phyloP scores from a whole-genome alignment of 768 basidiomycete genomes.

The Gloeopeniophorella convolvens region DNA sequence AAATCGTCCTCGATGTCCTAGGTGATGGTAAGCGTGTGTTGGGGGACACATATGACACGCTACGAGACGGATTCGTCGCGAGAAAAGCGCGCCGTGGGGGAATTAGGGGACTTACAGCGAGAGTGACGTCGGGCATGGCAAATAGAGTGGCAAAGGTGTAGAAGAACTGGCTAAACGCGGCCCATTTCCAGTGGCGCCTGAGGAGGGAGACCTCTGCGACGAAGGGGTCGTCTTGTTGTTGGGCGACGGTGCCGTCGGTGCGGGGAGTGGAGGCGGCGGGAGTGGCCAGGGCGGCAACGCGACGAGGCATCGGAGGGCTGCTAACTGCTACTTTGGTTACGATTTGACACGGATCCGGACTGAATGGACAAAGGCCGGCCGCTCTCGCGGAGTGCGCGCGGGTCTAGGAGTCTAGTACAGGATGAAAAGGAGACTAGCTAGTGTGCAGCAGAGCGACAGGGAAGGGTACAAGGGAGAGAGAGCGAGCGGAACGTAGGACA shows the following conservation, averaged over 20 bases:
- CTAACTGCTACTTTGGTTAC: slow-evolving; percentile 19
- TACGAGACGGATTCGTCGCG: not conserved
- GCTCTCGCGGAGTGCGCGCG: no score
- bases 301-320: slow-evolving; percentile 30
- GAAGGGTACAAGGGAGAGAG: not conserved
- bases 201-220: slow-evolving; percentile 42
- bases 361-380: slow-evolving; percentile 23
- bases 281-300: slow-evolving; percentile 24
- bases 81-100: slow-evolving; percentile 5
- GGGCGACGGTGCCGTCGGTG: slow-evolving; percentile 6
- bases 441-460: not conserved
- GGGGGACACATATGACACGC: slow-evolving; percentile 10
- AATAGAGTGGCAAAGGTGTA: slow-evolving; percentile 75
- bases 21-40: slow-evolving; percentile 13
- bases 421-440: no score
- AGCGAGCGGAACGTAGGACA: slow-evolving; percentile 2
- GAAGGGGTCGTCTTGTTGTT: slow-evolving; percentile 21
- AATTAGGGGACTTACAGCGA: slow-evolving; percentile 41
- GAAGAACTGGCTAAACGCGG: slow-evolving; percentile 86
- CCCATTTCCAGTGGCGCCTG: slow-evolving; percentile 87
- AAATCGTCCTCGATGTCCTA: slow-evolving; percentile 82
- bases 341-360: slow-evolving; percentile 29
- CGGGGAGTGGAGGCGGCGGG: slow-evolving; percentile 18
- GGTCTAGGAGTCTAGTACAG: no score
- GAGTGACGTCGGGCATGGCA: slow-evolving; percentile 61